Percentiles rank a stretch among this genome's conserved stretches.
Evolutionary conservation across 768 basidiomycete genomes (phyloP).

Genomic region (Boletus vermiculosoides): DNA sequence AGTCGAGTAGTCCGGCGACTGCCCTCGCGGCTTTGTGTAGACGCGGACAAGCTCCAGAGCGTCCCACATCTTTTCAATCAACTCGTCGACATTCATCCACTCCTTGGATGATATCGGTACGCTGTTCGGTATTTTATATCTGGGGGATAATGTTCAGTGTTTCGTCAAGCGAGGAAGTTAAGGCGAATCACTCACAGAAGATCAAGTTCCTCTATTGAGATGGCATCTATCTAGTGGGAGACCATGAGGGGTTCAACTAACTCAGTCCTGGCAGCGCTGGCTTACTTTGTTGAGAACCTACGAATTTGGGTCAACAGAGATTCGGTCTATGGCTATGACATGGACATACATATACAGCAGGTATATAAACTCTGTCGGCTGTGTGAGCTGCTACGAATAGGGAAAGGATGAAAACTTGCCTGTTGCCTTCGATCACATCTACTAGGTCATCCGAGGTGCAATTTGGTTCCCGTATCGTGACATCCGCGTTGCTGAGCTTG

Average conservation of each 20-base stretch:
- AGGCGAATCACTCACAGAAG: slow-evolving; percentile 54
- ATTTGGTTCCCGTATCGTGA: slow-evolving; percentile 89
- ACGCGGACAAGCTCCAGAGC: slow-evolving; percentile 90
- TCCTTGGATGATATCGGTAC: slow-evolving; percentile 92
- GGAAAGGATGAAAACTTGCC: slow-evolving; percentile 39
- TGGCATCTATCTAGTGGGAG: slow-evolving; percentile 81
- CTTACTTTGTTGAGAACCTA: slow-evolving; percentile 82
- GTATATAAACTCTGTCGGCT: slow-evolving; percentile 79
- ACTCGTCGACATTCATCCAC: slow-evolving; percentile 97
- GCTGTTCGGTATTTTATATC: slow-evolving; percentile 92
- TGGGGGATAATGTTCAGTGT: slow-evolving; percentile 22
- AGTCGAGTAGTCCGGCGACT: slow-evolving; percentile 82
- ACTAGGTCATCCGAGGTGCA: slow-evolving; percentile 95
- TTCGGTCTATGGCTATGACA: not conserved
- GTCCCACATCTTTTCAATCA: slow-evolving; percentile 91
- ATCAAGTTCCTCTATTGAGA: slow-evolving; percentile 97
- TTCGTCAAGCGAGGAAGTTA: not conserved
- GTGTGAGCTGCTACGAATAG: slow-evolving; percentile 4
- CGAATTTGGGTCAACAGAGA: not conserved
- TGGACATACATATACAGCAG: slow-evolving; percentile 76
- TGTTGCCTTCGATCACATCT: slow-evolving; percentile 95
- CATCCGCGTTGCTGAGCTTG: slow-evolving; percentile 81
- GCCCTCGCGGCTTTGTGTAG: slow-evolving; percentile 94
- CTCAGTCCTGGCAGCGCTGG: not conserved
- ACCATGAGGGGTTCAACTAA: not conserved